Evolutionary conservation across 2,329 filamentous ascomycete species (phyloP), one percentile per base, ranked within the genome.

Genomic region (Monilinia vaccinii-corymbosi): DNA sequence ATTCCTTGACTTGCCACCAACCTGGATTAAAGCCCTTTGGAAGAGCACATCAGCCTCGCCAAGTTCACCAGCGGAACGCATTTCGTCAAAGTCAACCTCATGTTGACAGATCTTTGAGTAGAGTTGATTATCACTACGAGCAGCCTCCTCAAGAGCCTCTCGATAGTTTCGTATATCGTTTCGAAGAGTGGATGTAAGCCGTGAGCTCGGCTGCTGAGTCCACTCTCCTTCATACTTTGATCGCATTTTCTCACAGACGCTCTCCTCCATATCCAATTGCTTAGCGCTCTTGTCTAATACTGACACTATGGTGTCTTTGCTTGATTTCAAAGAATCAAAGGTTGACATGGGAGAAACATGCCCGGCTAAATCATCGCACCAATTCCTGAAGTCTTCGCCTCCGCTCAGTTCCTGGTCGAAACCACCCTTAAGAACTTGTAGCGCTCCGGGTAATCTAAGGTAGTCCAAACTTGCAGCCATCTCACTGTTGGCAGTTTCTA

Each of bases 161-260:
- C 87, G 84, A 71, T 97, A 97, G 69, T 88, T 93, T 63, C 88
- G 82, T 57, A 97, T 88, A 71, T 99, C 94, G 61, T 85, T 87
- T 59, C 92, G 83, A 53, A 99, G 76, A 0, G 93, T 97, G 4
- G 89, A 86, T 1, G 93, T 99, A 45, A 99, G 80, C 60, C 90
- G 82, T 36, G 89, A 90, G 71, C 93, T 97, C 13, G 94, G 94
- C 70, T 99, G 94, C 70, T 99, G 94, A 21, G 91, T 96, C 94
- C 94, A 99, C 58, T 97, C 93, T 32, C 81, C 82, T 59, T 93
- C 92, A 72, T 97, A 97, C 73, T 99, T 99, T 14, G 91, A 95
- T 50, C 94, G 84, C 94, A 99, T 99, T 78, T 97, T 99, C 73
- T 99, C 94, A 72, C 94, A 99, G 0, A 97, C 90, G 60, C 90